Conservation (phyloP, 495 filamentous ascomycete genomes). For the Bacidia gigantensis region DNA sequence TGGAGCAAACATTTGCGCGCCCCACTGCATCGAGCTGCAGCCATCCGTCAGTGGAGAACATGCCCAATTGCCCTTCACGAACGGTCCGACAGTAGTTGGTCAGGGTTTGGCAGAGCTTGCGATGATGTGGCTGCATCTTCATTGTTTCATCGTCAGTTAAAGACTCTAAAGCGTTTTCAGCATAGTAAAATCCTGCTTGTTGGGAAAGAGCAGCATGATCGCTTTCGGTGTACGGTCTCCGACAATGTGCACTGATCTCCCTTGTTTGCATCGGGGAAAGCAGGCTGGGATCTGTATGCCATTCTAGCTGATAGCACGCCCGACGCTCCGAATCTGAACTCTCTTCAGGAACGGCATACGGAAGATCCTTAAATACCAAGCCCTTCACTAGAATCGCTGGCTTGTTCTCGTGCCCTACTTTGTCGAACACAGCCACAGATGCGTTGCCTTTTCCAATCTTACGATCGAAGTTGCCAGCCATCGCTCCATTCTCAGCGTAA, state of each 20-base stretch:
- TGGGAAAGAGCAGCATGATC: constrained; percentile 1
- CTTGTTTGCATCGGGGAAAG: neutral
- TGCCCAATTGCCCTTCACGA: neutral
- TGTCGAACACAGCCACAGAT: neutral
- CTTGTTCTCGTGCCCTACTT: neutral
- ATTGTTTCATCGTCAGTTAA: neutral
- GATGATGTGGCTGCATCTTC: constrained; percentile 7
- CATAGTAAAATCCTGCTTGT: constrained; percentile 9
- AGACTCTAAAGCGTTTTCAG: neutral
- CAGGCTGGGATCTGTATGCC: constrained; percentile 1
- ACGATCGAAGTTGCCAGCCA: neutral
- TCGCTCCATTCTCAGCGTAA: neutral
- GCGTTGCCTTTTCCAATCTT: too few relatives aligned
- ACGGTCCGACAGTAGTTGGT: neutral
- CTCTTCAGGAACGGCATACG: neutral
- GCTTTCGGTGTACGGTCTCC: neutral
- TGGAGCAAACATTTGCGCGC: too few relatives aligned
- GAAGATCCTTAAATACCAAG: constrained; percentile 1
- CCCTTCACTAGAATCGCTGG: constrained; percentile 3
- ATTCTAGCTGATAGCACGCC: neutral
- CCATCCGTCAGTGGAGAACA: neutral
- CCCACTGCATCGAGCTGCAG: neutral
- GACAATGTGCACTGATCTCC: neutral
- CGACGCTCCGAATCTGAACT: too few relatives aligned
- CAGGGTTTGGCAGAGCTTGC: constrained; percentile 4